Evolutionary conservation across 352 stramenopile species (phyloP).

Genomic region (Pythium pyrilobum): DNA sequence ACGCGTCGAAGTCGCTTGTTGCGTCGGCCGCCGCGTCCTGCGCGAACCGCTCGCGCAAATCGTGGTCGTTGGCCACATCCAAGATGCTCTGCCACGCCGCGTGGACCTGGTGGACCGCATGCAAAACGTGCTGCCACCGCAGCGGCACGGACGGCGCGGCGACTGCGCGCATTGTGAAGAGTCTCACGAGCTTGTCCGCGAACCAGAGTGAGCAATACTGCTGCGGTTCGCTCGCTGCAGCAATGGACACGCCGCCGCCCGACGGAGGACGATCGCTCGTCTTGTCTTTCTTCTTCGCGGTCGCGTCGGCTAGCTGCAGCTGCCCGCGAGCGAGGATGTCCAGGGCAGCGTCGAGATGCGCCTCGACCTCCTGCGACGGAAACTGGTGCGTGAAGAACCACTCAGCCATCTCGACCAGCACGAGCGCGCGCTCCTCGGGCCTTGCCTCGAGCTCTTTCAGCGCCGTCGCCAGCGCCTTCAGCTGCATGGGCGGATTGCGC

Average conservation of each 20-base stretch:
- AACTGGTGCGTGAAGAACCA: conserved; percentile 79
- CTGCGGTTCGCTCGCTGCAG: neutral
- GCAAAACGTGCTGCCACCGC: conserved; percentile 26
- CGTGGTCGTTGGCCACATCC: conserved; percentile 32
- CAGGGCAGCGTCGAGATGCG: conserved; percentile 51
- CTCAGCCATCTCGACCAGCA: conserved; percentile 81
- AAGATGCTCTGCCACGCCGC: conserved; percentile 50
- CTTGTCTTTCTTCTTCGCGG: conserved; percentile 14
- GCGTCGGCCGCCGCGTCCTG: conserved; percentile 11
- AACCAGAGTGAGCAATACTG: conserved; percentile 42
- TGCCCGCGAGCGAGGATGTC: conserved; percentile 38
- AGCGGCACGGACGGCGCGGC: conserved; percentile 24
- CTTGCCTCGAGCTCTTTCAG: conserved; percentile 52
- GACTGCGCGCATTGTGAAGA: conserved; percentile 43
- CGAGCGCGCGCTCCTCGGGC: conserved; percentile 52
- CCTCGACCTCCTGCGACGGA: conserved; percentile 39
- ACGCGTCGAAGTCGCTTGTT: conserved; percentile 46
- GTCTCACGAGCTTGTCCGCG: conserved; percentile 50
- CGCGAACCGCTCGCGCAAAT: conserved; percentile 32
- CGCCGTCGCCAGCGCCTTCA: conserved; percentile 49
- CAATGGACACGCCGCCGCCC: neutral
- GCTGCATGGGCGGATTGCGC: conserved; percentile 48
- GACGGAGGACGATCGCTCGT: neutral
- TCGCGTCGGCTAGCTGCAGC: too few relatives aligned
- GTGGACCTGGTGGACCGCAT: conserved; percentile 41